Conservation (phyloP, 192 early-diverging fungal species). For the Umbelopsis ramanniana region DNA sequence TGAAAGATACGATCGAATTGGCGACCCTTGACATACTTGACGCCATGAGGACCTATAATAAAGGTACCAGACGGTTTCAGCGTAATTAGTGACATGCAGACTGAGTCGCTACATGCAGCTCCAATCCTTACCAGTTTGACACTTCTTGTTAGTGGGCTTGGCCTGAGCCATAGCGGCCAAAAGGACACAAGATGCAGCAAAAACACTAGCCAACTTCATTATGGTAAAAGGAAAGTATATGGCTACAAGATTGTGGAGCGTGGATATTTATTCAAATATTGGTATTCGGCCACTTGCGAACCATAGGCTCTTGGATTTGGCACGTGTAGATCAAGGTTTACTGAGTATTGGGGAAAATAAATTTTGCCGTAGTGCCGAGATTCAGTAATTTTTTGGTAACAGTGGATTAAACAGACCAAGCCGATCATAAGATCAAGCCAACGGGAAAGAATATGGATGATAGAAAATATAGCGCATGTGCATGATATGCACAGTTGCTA, state of each 20-base stretch:
- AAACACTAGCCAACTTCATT: constrained; percentile 8
- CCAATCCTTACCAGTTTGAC: constrained; percentile 1
- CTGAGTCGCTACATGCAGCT: background rate
- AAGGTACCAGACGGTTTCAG: too few relatives aligned
- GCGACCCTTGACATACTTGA: constrained; percentile 7
- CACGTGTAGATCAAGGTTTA: constrained; percentile 15
- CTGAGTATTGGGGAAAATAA: background rate
- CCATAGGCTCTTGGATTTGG: background rate
- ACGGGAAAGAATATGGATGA: background rate
- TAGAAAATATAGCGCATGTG: background rate
- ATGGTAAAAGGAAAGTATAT: background rate
- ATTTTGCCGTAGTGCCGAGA: background rate
- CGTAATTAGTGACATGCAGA: background rate
- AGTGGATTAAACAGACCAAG: background rate
- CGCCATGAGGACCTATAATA: background rate
- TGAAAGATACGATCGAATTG: constrained; percentile 11
- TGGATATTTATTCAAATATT: background rate
- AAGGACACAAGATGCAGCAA: constrained; percentile 1
- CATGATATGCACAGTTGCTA: background rate
- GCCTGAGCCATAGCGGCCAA: constrained; percentile 3
- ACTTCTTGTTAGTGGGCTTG: background rate
- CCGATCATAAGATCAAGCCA: background rate
- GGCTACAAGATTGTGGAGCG: background rate
- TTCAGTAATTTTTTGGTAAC: background rate
- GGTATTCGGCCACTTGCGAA: background rate